These are phyloP conservation scores for Thoreauomyces humboldtii DNA, from an alignment of 192 early-diverging fungal species.

Conservation along the genomic window DNA sequence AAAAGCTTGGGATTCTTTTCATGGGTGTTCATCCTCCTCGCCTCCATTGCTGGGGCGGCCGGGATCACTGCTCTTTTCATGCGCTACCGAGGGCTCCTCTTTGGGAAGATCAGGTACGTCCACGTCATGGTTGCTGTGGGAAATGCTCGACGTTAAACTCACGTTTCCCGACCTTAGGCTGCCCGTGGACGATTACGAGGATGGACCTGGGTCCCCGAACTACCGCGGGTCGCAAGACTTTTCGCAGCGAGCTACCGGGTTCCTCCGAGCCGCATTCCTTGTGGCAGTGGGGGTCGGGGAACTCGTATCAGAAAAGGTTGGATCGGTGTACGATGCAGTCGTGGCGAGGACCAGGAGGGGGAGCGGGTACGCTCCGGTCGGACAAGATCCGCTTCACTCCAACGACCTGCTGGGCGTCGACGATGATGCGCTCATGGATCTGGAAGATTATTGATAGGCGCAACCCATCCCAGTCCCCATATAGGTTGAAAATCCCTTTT, in stretches of 20 bases:
- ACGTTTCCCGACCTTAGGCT: constrained; percentile 9
- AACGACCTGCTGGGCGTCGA: constrained; percentile 4
- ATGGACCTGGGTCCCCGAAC: not conserved
- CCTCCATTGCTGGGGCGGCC: constrained; percentile 32
- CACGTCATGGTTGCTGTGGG: not conserved
- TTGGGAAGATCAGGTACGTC: constrained; percentile 37
- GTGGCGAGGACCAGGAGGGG: not conserved
- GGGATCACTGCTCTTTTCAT: constrained; percentile 30
- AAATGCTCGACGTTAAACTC: not conserved
- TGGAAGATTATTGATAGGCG: constrained; percentile 36
- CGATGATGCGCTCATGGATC: constrained; percentile 27
- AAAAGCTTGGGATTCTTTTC: constrained; percentile 15
- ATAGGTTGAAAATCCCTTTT: too few relatives aligned
- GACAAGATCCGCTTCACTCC: not conserved
- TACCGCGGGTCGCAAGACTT: constrained; percentile 11
- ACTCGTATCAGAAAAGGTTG: constrained; percentile 13
- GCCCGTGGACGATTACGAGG: constrained; percentile 27
- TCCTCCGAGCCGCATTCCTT: not conserved
- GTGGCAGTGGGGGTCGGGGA: constrained; percentile 28
- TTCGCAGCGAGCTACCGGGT: constrained; percentile 1
- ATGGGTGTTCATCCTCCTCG: constrained; percentile 33
- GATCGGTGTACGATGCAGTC: constrained; percentile 15
- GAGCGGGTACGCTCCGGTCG: constrained; percentile 26
- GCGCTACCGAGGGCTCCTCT: constrained; percentile 21
- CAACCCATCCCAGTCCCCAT: too few relatives aligned